Evolutionary conservation across 176 grass and related monocot species (phyloP).

Genomic region (Triticum monococcum): DNA sequence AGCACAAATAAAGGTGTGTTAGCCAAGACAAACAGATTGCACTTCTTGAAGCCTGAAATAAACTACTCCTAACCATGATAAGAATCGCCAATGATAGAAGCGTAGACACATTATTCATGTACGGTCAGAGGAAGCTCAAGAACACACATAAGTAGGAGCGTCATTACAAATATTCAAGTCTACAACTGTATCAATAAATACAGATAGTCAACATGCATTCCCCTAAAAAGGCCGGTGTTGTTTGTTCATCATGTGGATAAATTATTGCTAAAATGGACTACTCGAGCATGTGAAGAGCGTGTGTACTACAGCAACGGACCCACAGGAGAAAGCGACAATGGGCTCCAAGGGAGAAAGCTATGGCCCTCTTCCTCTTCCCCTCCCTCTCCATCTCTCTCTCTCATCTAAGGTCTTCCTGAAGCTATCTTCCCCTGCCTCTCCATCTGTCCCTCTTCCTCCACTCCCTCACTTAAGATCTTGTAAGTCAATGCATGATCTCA

Average conservation of each 20-base stretch:
- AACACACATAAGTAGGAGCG: not conserved
- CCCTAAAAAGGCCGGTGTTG: not conserved
- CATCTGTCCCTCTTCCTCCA: not conserved
- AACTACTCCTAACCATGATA: slow-evolving; percentile 4
- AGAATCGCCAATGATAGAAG: not conserved
- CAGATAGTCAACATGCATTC: not conserved
- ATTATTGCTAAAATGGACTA: not conserved
- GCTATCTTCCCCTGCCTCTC: not conserved
- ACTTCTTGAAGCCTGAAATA: not conserved
- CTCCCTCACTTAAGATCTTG: not conserved
- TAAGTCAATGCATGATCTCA: not conserved
- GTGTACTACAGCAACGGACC: not conserved
- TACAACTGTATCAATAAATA: not conserved
- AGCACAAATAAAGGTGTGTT: slow-evolving; percentile 3
- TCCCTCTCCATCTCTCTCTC: not conserved
- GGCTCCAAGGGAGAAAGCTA: not conserved
- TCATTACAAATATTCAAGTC: not conserved
- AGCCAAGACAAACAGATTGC: slow-evolving; percentile 28
- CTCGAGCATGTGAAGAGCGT: not conserved
- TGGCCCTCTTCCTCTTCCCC: not conserved
- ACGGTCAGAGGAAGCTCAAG: not conserved
- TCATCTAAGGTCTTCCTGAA: not conserved
- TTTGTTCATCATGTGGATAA: not conserved
- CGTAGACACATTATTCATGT: not conserved
- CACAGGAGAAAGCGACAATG: not conserved